Base-by-base conservation (phyloP, 164 flowering plant species). In the Houttuynia cordata region DNA sequence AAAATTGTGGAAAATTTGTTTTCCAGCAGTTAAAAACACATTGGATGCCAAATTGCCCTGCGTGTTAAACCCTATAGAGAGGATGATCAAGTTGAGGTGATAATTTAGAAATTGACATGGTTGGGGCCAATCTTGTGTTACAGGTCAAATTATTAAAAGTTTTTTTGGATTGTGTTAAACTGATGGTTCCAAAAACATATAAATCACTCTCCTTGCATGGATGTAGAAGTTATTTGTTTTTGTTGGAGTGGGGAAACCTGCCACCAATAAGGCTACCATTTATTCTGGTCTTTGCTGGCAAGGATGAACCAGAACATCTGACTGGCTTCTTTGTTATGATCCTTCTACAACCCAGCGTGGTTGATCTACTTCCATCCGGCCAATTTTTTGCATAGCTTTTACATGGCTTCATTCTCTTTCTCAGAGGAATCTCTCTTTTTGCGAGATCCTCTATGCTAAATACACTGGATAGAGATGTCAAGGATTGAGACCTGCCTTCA, bases 401-500 rank as follows among this genome's bases (percentile, higher is more conserved):
- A 41, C 83, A 80, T 54, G 82, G 42, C 69, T 85, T 87, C 78
- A 81, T 67, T 65, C 66, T 85, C 68, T 62, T 83, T 55, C 68
- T 73, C 47, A 65, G 76, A 37, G 80, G 76, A 39, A n/a, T 73
- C 62, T 71, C 80, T 67, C 70, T 85, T 73, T 90, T 90, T 20
- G 77, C 80, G 53, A 90, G 78, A 65, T 90, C 92, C 68, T 85
- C 83, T 15, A 81, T 37, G 71, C 87, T 65, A 52, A 41, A 68
- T 67, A 80, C 94, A 53, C 70, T 80, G 66, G 87, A 72, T 22
- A 90, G 68, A 67, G 80, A 81, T 61, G 88, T 79, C 63, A 83
- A 90, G 0, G 92, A 87, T 62, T 85, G 86, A 0, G 90, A 85
- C 61, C 87, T 85, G 20, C 97, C 97, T 61, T 83, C 64, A 41